Percentiles rank a stretch among this genome's conserved stretches.
These are phyloP conservation scores for Hypoxylon cercidicola DNA, from an alignment of 495 filamentous ascomycete species.

Conservation along the genomic window DNA sequence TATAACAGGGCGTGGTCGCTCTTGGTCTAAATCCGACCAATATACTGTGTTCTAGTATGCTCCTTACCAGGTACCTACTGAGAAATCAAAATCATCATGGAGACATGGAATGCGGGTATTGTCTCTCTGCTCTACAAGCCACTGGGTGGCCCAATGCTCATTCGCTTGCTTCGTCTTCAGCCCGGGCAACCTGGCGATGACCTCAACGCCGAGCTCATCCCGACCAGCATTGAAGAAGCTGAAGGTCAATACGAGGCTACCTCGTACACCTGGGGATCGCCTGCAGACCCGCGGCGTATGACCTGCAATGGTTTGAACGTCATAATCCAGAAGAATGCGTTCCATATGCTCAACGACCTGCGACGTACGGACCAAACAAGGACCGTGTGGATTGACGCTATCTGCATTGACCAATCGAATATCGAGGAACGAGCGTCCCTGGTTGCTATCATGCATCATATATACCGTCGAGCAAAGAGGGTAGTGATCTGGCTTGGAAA, in stretches of 20 bases:
- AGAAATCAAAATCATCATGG: slow-evolving; percentile 22
- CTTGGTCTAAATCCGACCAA: no score
- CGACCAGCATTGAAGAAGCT: slow-evolving; percentile 25
- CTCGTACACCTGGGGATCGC: slow-evolving; percentile 36
- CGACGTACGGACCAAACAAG: slow-evolving; percentile 20
- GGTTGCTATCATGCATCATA: slow-evolving; percentile 33
- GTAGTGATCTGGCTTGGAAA: slow-evolving; percentile 30
- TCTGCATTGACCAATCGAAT: slow-evolving; percentile 37
- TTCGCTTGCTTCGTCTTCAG: slow-evolving; percentile 26
- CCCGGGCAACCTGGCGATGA: slow-evolving; percentile 13
- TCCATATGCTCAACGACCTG: slow-evolving; percentile 30
- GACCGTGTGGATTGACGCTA: slow-evolving; percentile 32
- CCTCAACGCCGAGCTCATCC: slow-evolving; percentile 27
- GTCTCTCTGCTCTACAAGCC: slow-evolving; percentile 21
- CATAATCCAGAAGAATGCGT: slow-evolving; percentile 31
- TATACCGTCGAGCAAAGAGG: slow-evolving; percentile 30
- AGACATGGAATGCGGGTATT: slow-evolving; percentile 28
- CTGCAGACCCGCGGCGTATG: slow-evolving; percentile 23
- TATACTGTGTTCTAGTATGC: no score
- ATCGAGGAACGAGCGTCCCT: slow-evolving; percentile 34
- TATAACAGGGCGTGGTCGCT: no score
- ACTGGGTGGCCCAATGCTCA: slow-evolving; percentile 14
- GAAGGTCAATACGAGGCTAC: slow-evolving; percentile 28
- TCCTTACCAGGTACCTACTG: no score
- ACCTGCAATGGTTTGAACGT: slow-evolving; percentile 18